phyloP scores from a whole-genome alignment of 208 protist genomes.

The Acanthamoeba culbertsoni region DNA sequence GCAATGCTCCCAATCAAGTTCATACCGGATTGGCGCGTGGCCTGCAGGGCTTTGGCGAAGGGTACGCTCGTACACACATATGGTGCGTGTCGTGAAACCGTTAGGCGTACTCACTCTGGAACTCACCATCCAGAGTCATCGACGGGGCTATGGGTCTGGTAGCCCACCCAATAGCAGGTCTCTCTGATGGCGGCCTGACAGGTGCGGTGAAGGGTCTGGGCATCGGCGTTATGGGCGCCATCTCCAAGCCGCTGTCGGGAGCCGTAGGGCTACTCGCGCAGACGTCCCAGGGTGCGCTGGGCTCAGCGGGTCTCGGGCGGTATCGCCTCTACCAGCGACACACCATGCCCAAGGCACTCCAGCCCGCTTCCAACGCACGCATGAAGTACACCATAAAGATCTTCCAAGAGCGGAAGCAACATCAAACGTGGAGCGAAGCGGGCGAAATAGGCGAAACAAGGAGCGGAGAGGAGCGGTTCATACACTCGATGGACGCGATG shows the following conservation, averaged over 20 bases:
- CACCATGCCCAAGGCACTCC: neutral
- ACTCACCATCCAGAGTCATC: neutral
- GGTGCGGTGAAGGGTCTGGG: slow-evolving; percentile 20
- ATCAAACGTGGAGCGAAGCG: neutral
- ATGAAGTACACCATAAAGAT: neutral
- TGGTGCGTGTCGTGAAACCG: neutral
- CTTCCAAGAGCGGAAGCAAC: neutral
- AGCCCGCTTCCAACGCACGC: neutral
- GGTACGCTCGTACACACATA: neutral
- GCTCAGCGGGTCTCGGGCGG: neutral
- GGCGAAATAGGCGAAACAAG: neutral
- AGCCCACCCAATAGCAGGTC: slow-evolving; percentile 9
- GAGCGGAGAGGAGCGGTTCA: neutral
- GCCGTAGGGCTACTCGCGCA: slow-evolving; percentile 34
- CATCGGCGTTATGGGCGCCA: slow-evolving; percentile 36
- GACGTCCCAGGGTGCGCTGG: slow-evolving; percentile 14
- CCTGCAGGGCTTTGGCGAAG: slow-evolving; percentile 38
- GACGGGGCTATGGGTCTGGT: slow-evolving; percentile 37
- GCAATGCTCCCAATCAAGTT: neutral
- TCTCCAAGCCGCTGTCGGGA: slow-evolving; percentile 42
- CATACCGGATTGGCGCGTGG: slow-evolving; percentile 13
- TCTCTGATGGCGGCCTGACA: slow-evolving; percentile 1
- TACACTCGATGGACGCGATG: neutral
- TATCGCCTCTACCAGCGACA: slow-evolving; percentile 20
- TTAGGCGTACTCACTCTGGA: neutral